Conservation (phyloP, 257 asterid genomes). For the Dorcoceras hygrometricum region DNA sequence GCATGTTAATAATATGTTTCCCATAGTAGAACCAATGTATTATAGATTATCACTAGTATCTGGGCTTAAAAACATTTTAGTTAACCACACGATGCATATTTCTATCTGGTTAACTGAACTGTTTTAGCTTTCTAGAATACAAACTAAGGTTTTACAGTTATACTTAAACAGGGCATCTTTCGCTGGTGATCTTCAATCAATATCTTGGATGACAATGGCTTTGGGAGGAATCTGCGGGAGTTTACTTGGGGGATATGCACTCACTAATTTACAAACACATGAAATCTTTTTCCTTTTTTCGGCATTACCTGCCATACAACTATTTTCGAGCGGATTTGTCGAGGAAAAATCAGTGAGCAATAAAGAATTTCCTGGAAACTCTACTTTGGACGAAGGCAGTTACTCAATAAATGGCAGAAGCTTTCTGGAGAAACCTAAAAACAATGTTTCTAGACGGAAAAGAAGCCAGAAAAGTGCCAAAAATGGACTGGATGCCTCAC, state of each 20-base stretch:
- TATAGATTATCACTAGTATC: background rate
- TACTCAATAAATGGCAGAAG: slow-evolving; percentile 28
- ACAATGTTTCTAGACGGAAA: slow-evolving; percentile 47
- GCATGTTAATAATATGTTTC: background rate
- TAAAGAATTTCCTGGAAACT: slow-evolving; percentile 33
- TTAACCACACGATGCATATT: background rate
- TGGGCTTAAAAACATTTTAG: slow-evolving; percentile 3
- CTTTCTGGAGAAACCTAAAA: slow-evolving; percentile 37
- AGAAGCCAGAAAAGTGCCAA: slow-evolving; percentile 51
- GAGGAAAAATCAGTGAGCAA: slow-evolving; percentile 50
- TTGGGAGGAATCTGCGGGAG: slow-evolving; percentile 94
- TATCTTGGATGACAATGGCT: slow-evolving; percentile 99
- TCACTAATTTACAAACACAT: slow-evolving; percentile 50
- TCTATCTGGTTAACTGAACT: slow-evolving; percentile 1
- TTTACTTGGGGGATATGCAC: slow-evolving; percentile 85
- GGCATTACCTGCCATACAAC: slow-evolving; percentile 68
- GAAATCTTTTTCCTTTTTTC: slow-evolving; percentile 70
- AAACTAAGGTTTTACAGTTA: slow-evolving; percentile 23
- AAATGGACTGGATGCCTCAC: slow-evolving; percentile 26
- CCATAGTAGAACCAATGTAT: background rate
- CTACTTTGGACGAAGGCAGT: slow-evolving; percentile 45
- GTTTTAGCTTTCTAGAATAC: slow-evolving; percentile 17
- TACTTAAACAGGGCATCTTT: slow-evolving; percentile 71
- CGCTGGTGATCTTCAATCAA: slow-evolving; percentile 96
- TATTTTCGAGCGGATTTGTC: slow-evolving; percentile 74